phyloP scores from a whole-genome alignment of 75 land plant genomes.

The Pinus tabuliformis region DNA sequence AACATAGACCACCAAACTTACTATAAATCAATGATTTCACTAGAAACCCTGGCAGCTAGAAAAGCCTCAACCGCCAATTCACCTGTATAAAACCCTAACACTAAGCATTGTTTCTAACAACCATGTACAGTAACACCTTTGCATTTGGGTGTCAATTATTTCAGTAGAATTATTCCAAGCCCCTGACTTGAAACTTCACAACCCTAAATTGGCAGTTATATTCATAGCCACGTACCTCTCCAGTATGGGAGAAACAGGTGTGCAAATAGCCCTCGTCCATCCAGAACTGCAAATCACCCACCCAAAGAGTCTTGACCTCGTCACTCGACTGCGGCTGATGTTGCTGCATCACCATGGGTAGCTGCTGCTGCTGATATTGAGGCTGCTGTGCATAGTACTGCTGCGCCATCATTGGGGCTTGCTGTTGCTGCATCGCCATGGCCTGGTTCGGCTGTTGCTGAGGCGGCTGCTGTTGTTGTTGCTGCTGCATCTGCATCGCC shows the following conservation, averaged over 20 bases:
- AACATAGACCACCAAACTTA: no score
- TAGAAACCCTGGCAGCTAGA: no score
- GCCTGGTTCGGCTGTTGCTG: no score
- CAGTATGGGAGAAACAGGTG: conserved; percentile 16
- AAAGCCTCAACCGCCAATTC: no score
- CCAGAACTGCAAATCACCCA: conserved; percentile 31
- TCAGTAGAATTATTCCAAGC: no score
- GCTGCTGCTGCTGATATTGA: conserved; percentile 10
- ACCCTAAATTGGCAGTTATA: no score
- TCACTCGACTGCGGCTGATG: conserved; percentile 17
- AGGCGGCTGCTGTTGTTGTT: not conserved
- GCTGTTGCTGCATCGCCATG: not conserved
- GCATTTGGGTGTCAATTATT: no score
- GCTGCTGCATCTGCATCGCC: conserved; percentile 18
- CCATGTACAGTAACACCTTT: no score
- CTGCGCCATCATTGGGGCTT: conserved; percentile 9
- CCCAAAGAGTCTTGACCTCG: conserved; percentile 25
- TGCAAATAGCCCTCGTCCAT: conserved; percentile 26
- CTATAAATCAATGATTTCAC: no score
- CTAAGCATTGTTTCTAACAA: no score
- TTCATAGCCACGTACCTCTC: conserved; percentile 13
- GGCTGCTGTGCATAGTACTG: not conserved
- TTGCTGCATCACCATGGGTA: conserved; percentile 19
- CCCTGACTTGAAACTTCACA: no score
- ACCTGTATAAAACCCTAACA: no score